Evolutionary conservation across 2,329 filamentous ascomycete genomes (phyloP).

Genomic region (Aspergillus ochraceoroseus): DNA sequence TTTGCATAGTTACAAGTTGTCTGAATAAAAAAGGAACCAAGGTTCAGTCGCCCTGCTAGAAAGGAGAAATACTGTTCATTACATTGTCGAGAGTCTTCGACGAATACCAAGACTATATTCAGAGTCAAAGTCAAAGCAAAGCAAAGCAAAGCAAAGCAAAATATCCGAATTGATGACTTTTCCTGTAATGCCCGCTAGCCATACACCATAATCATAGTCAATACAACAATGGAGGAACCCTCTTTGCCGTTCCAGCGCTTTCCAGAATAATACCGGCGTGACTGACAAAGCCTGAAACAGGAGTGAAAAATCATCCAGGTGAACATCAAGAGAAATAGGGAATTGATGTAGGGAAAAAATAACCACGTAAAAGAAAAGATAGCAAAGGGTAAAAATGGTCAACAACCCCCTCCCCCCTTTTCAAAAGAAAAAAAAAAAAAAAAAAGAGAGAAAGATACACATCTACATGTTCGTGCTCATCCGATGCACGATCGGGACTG

Average conservation of each 20-base stretch:
- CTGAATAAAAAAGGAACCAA: no score
- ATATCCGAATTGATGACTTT: conserved; percentile 1
- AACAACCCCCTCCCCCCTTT: no score
- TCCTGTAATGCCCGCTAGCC: conserved; percentile 11
- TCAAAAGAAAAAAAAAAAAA: conserved; percentile 4
- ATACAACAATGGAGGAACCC: conserved; percentile 5
- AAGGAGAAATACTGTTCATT: no score
- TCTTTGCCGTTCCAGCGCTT: neutral
- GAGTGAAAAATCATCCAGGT: neutral
- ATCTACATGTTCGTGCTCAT: conserved; percentile 45
- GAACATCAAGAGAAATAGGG: neutral
- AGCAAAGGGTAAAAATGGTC: no score
- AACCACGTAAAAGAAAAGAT: neutral
- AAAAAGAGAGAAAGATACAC: neutral
- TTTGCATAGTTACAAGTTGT: no score
- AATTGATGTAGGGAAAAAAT: neutral
- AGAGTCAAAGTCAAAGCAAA: no score
- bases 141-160: no score
- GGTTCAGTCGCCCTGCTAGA: no score
- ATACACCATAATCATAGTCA: conserved; percentile 13
- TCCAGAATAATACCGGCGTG: neutral
- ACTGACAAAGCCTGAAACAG: conserved; percentile 3
- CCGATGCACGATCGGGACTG: conserved; percentile 70
- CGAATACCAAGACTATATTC: no score
- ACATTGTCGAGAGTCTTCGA: no score